Conservation (phyloP, 495 filamentous ascomycete genomes). For the Hyaloscypha finlandica region DNA sequence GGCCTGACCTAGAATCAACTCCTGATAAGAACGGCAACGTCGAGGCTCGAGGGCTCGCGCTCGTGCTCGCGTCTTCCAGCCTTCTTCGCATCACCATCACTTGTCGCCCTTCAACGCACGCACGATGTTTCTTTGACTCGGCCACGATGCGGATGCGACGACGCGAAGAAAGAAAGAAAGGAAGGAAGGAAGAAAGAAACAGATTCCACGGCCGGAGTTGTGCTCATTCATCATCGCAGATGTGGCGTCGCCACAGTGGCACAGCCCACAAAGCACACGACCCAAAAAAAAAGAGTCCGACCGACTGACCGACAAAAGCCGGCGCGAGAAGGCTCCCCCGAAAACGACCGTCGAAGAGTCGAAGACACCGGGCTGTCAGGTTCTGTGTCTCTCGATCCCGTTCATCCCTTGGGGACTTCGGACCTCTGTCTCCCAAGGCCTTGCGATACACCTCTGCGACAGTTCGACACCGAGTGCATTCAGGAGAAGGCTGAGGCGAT, state of each 20-base stretch:
- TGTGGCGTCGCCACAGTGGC: not conserved
- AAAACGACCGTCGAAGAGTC: not conserved
- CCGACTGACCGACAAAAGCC: not conserved
- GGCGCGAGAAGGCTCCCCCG: not conserved
- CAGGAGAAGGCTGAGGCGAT: slow-evolving; percentile 10
- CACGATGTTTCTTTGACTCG: not conserved
- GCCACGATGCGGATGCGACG: not conserved
- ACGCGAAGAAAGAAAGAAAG: not conserved
- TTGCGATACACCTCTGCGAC: slow-evolving; percentile 5
- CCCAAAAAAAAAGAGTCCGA: not conserved
- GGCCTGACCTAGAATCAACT: no score
- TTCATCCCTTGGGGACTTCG: not conserved
- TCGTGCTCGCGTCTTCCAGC: no score
- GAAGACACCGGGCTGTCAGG: not conserved
- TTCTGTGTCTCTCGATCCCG: not conserved
- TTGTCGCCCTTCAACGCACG: not conserved
- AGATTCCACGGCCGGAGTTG: not conserved
- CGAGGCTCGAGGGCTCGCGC: not conserved
- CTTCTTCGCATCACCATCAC: not conserved
- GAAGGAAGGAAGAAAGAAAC: no score
- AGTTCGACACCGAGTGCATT: not conserved
- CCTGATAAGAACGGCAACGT: not conserved
- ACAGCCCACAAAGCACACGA: not conserved
- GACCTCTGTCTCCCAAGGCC: not conserved
- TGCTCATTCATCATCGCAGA: not conserved